Evolutionary conservation across 2,329 filamentous ascomycete genomes (phyloP).

Genomic region (Cytospora mali): DNA sequence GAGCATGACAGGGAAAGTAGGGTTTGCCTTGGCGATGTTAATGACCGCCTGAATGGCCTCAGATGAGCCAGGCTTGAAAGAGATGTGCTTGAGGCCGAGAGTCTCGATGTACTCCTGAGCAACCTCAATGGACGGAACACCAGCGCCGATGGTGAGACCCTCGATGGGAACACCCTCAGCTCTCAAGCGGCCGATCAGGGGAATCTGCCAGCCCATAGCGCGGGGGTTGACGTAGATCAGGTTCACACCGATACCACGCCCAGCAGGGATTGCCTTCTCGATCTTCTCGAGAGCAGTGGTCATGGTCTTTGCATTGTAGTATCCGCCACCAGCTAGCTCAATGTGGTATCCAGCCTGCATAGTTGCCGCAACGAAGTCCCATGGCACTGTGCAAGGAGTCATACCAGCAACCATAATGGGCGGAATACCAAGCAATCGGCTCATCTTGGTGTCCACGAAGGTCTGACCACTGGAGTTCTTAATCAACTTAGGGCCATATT

Average conservation of each 20-base stretch:
- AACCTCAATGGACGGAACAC: slow-evolving; percentile 91
- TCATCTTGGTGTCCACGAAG: slow-evolving; percentile 97
- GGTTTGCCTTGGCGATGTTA: slow-evolving; percentile 93
- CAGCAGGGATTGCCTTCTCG: slow-evolving; percentile 78
- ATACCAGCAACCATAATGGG: slow-evolving; percentile 92
- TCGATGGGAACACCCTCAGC: slow-evolving; percentile 89
- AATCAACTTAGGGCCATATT: slow-evolving; percentile 89
- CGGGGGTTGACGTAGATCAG: slow-evolving; percentile 89
- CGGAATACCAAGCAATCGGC: slow-evolving; percentile 78
- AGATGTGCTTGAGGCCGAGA: slow-evolving; percentile 87
- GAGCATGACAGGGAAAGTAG: slow-evolving; percentile 86
- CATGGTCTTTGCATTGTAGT: slow-evolving; percentile 82
- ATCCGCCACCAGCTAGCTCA: slow-evolving; percentile 86
- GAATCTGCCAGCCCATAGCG: slow-evolving; percentile 92
- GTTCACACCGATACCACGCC: slow-evolving; percentile 86
- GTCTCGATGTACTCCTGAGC: slow-evolving; percentile 94
- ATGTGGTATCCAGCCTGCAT: slow-evolving; percentile 97
- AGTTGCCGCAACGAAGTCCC: slow-evolving; percentile 88
- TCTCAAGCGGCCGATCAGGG: slow-evolving; percentile 76
- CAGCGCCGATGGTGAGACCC: slow-evolving; percentile 88
- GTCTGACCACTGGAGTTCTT: slow-evolving; percentile 88
- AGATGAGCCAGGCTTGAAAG: slow-evolving; percentile 89
- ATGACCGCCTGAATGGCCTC: slow-evolving; percentile 88
- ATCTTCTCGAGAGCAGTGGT: slow-evolving; percentile 82
- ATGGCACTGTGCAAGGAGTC: slow-evolving; percentile 86